These are phyloP conservation scores for Leishmania mexicana DNA, from an alignment of 208 protist species.

Conservation along the genomic window DNA sequence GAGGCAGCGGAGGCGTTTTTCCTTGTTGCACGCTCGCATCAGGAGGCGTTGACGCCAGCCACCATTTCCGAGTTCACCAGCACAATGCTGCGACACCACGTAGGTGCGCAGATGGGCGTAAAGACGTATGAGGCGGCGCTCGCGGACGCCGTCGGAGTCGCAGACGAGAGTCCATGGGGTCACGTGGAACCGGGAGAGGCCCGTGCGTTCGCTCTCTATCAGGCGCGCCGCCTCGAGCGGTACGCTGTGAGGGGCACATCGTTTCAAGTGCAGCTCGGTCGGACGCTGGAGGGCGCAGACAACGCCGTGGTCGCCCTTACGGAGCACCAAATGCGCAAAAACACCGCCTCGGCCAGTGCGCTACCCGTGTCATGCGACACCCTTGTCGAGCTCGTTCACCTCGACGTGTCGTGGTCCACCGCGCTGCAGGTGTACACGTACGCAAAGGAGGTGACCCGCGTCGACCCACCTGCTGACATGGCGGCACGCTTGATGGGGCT, in stretches of 20 bases:
- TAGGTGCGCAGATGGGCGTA: slow-evolving; percentile 43
- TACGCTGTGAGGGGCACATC: slow-evolving; percentile 50
- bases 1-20: slow-evolving; percentile 57
- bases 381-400: slow-evolving; percentile 63
- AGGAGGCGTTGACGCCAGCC: slow-evolving; percentile 19
- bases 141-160: slow-evolving; percentile 40
- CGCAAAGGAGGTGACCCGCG: slow-evolving; percentile 23
- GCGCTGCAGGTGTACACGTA: slow-evolving; percentile 61
- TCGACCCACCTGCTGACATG: slow-evolving; percentile 66
- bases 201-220: slow-evolving; percentile 52
- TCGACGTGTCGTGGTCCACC: slow-evolving; percentile 72
- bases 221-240: slow-evolving; percentile 45
- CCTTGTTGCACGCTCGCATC: slow-evolving; percentile 29
- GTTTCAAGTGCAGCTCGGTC: slow-evolving; percentile 52
- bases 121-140: slow-evolving; percentile 46
- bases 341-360: slow-evolving; percentile 18
- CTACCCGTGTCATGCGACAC: slow-evolving; percentile 37
- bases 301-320: slow-evolving; percentile 60
- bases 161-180: slow-evolving; percentile 47
- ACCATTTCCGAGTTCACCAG: slow-evolving; percentile 40
- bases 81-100: slow-evolving; percentile 49
- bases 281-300: slow-evolving; percentile 71
- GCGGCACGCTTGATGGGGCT: slow-evolving; percentile 68
- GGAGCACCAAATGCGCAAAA: slow-evolving; percentile 54
- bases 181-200: slow-evolving; percentile 45